These are phyloP conservation scores for Tilletia indica DNA, from an alignment of 1,284 basidiomycete species.

Conservation along the genomic window DNA sequence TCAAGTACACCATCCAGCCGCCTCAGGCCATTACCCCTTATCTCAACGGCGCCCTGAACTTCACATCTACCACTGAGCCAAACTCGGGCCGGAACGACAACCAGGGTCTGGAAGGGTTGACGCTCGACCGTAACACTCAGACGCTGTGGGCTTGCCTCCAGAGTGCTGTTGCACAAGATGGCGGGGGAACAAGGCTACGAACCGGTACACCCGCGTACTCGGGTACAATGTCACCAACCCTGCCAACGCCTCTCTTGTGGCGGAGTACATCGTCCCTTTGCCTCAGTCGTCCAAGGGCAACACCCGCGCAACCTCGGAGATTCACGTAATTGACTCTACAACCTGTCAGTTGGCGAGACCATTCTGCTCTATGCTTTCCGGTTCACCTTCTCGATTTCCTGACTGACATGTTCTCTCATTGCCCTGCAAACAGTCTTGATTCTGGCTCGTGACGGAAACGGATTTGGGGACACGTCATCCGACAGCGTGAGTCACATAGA, in stretches of 20 bases:
- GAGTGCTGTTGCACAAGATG: conserved; percentile 67
- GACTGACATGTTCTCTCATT: not conserved
- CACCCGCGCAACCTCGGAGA: conserved; percentile 55
- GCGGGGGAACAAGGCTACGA: conserved; percentile 52
- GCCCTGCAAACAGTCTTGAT: conserved; percentile 58
- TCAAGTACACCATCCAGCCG: conserved; percentile 66
- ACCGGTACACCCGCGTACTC: conserved; percentile 63
- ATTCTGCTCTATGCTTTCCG: not conserved
- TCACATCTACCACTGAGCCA: conserved; percentile 63
- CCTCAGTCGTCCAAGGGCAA: conserved; percentile 64
- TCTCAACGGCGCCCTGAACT: conserved; percentile 62
- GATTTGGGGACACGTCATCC: conserved; percentile 61
- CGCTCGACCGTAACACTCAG: conserved; percentile 61
- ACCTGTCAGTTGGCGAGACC: not conserved
- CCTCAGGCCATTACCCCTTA: conserved; percentile 63
- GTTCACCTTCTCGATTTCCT: no score
- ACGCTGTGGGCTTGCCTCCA: conserved; percentile 68
- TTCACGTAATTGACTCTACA: conserved; percentile 4
- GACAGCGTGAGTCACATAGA: not conserved
- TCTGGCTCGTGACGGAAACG: conserved; percentile 66
- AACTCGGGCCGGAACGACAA: conserved; percentile 57
- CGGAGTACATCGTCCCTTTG: conserved; percentile 67
- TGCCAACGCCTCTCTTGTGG: not conserved
- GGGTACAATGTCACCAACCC: conserved; percentile 59
- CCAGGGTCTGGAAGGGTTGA: conserved; percentile 68